A percentile compares a stretch with the other conserved stretches of the same genome.
phyloP scores from a whole-genome alignment of 2,329 filamentous ascomycete species.

The Aspergillus persii region DNA sequence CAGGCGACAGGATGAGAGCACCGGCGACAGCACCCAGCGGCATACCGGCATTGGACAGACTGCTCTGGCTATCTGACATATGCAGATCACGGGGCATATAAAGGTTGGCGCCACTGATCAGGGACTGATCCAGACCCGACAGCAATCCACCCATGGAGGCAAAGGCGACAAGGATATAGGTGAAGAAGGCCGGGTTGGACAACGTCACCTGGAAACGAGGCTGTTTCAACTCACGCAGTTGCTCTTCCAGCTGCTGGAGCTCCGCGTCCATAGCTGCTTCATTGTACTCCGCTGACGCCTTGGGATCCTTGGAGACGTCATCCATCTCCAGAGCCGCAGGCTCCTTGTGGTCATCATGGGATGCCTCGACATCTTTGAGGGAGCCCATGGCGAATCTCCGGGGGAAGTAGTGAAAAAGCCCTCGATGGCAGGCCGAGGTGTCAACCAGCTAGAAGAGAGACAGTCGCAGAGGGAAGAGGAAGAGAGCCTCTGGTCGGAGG shows the following conservation, averaged over 20 bases:
- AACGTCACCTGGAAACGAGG: constrained; percentile 51
- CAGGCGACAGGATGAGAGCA: constrained; percentile 64
- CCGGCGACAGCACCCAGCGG: constrained; percentile 70
- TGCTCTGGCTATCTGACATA: constrained; percentile 58
- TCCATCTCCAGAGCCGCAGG: constrained; percentile 25
- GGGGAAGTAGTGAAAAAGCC: not conserved
- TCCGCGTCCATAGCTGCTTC: constrained; percentile 35
- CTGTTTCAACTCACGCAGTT: constrained; percentile 20
- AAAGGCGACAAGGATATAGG: constrained; percentile 66
- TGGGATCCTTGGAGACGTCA: constrained; percentile 24
- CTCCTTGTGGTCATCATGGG: constrained; percentile 25
- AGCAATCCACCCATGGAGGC: constrained; percentile 74
- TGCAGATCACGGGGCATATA: constrained; percentile 60
- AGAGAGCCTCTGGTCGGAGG: not conserved
- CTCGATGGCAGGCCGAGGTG: not conserved
- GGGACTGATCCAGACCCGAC: constrained; percentile 69
- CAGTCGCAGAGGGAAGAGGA: not conserved
- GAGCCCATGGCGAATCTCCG: constrained; percentile 8
- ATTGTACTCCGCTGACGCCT: constrained; percentile 19
- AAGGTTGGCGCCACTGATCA: constrained; percentile 67
- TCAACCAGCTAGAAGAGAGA: not conserved
- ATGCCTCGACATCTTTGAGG: constrained; percentile 28
- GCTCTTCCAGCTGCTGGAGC: constrained; percentile 28
- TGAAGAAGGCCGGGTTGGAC: constrained; percentile 63
- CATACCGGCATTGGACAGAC: constrained; percentile 68